Base-by-base conservation (phyloP, 495 filamentous ascomycete species). In the Gamarada debralockiae region DNA sequence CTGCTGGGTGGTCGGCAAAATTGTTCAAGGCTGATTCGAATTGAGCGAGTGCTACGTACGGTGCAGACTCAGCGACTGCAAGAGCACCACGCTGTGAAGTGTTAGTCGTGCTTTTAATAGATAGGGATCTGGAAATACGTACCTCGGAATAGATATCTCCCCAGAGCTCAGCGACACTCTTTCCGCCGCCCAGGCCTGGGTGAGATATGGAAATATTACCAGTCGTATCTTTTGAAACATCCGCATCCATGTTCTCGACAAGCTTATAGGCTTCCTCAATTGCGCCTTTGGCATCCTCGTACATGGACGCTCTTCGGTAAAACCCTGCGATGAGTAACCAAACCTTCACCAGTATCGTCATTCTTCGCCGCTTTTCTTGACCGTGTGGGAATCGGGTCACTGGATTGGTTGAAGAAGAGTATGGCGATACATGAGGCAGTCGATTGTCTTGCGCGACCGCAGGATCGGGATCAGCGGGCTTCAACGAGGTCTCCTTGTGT, bases 271-370 rank as follows among this genome's bases (percentile, higher is more conserved):
- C 93, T 69, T 97, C 93, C 25, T 81, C 76, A 37, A 89, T 82
- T 2, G 93, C 89, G 43, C 83, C 86, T 36, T 77, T 75, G 1
- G 88, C 85, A 64, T 97, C 91, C 1, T 86, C 81, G 36, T 81
- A 79, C 65, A 92, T 81, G 1, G 75, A 81, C 10, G 92, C 89
- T 40, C 89, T 81, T 21, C 91, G 81, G 61, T 98, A 97, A 48
- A 97, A 81, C 0, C 84, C 84, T 2, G 89, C 84, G 42, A 96
- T 91, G 53, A 90, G 84, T 12, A 96, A 76, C 93, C 93, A 98
- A 20, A 95, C 81, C 48, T 81, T 83, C n/a, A 86, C 73, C 5
- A 96, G 75, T 59, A 85, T 67, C 4, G 75, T 75, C 29, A 76
- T 75, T 20, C 83, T 74, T 52, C 80, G 81, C 47, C 80, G 80